phyloP scores from a whole-genome alignment of 2,329 filamentous ascomycete genomes.

The Verticillium zaregamsianum region DNA sequence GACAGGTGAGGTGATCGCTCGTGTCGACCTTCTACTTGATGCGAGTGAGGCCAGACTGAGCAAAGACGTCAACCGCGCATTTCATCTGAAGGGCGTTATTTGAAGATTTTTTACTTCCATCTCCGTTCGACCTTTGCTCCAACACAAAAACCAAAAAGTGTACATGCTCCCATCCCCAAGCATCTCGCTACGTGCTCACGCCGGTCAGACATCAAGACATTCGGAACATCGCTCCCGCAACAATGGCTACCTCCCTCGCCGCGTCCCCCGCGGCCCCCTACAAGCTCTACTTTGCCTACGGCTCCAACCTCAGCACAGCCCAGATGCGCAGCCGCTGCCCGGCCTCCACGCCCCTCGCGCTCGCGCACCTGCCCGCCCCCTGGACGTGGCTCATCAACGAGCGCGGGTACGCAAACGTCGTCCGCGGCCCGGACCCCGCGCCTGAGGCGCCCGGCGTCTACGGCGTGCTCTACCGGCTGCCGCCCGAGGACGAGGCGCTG shows the following conservation, averaged over 20 bases:
- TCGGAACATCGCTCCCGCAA: not conserved
- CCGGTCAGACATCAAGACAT: too few species aligned
- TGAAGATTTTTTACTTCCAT: not conserved
- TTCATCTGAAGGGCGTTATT: not conserved
- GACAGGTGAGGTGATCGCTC: not conserved
- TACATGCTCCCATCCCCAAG: too few species aligned
- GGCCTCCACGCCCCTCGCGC: constrained; percentile 47
- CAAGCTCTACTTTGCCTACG: constrained; percentile 63
- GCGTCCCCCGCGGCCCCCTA: not conserved
- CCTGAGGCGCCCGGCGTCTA: constrained; percentile 37
- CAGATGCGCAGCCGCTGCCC: constrained; percentile 65
- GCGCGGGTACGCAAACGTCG: constrained; percentile 67
- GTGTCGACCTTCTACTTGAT: not conserved
- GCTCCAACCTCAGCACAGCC: constrained; percentile 61
- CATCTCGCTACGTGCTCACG: too few species aligned
- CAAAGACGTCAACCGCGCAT: not conserved
- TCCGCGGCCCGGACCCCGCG: constrained; percentile 22
- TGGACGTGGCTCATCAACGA: constrained; percentile 65
- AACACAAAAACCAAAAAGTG: not conserved
- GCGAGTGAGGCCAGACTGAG: not conserved
- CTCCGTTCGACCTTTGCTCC: not conserved
- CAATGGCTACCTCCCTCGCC: not conserved
- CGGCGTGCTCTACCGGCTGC: constrained; percentile 53
- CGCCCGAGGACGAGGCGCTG: constrained; percentile 40
- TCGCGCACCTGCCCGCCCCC: constrained; percentile 46